These are phyloP conservation scores for Verruconis gallopava DNA, from an alignment of 2,329 filamentous ascomycete genomes.

Conservation along the genomic window DNA sequence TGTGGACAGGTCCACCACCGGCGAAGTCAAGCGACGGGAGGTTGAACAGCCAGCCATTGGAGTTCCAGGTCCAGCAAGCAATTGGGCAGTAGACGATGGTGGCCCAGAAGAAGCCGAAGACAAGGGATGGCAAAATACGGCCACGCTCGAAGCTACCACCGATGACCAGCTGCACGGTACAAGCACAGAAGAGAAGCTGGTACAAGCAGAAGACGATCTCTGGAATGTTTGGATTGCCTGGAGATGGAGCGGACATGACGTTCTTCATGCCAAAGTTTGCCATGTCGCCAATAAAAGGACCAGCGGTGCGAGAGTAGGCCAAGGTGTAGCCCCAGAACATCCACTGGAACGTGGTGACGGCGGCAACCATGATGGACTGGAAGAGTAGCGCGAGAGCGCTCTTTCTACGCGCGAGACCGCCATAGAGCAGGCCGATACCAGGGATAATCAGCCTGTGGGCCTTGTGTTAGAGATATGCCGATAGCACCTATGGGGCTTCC, in stretches of 20 bases:
- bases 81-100: slow-evolving; percentile 53
- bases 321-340: slow-evolving; percentile 41
- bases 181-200: slow-evolving; percentile 50
- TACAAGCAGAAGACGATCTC: slow-evolving; percentile 56
- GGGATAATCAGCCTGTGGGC: slow-evolving; percentile 46
- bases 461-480: slow-evolving; percentile 36
- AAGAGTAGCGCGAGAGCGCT: slow-evolving; percentile 49
- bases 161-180: slow-evolving; percentile 51
- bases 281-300: slow-evolving; percentile 50
- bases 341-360: slow-evolving; percentile 24
- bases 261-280: slow-evolving; percentile 49
- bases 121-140: slow-evolving; percentile 49
- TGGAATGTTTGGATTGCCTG: slow-evolving; percentile 43
- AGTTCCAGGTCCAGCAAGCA: slow-evolving; percentile 55
- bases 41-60: slow-evolving; percentile 51
- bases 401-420: slow-evolving; percentile 49
- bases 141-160: slow-evolving; percentile 52
- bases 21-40: slow-evolving; percentile 48
- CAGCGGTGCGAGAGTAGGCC: slow-evolving; percentile 46
- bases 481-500: no score
- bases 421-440: slow-evolving; percentile 52
- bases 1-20: slow-evolving; percentile 51
- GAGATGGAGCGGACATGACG: slow-evolving; percentile 47
- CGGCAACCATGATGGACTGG: slow-evolving; percentile 46
- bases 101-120: slow-evolving; percentile 52